Evolutionary conservation across 2,329 filamentous ascomycete species (phyloP).

Genomic region (Falciphora oryzae): DNA sequence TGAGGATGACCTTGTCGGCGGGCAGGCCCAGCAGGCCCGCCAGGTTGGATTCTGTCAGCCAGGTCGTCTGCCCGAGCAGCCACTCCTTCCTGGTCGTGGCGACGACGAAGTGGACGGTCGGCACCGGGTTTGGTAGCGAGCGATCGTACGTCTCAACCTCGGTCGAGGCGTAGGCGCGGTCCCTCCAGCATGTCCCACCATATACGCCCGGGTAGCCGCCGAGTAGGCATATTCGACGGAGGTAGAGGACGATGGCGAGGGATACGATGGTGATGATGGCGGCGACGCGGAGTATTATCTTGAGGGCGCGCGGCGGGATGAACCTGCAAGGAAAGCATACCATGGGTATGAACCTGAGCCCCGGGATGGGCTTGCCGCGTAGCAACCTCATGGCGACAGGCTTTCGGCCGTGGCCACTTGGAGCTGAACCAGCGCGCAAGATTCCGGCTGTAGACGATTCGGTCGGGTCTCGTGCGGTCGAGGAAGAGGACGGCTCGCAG

Average conservation of each 20-base stretch:
- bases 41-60: conserved; percentile 3
- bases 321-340: neutral
- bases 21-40: conserved; percentile 4
- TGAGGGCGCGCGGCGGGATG: neutral
- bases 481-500: neutral
- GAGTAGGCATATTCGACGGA: conserved; percentile 7
- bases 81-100: conserved; percentile 5
- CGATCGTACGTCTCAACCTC: conserved; percentile 7
- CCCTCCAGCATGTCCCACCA: conserved; percentile 8
- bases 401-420: neutral
- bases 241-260: conserved; percentile 5
- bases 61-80: neutral
- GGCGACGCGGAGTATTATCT: conserved; percentile 6
- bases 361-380: neutral
- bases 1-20: conserved; percentile 24
- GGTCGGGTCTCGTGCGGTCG: neutral
- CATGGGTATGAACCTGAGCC: neutral
- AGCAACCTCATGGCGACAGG: neutral
- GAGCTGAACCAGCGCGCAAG: neutral
- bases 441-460: neutral
- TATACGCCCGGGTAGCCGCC: conserved; percentile 10
- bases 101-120: conserved; percentile 6
- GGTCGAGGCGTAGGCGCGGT: conserved; percentile 3
- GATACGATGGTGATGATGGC: neutral
- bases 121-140: neutral